Evolutionary conservation across 2,329 filamentous ascomycete species (phyloP).

Genomic region (Clonostachys sp.): DNA sequence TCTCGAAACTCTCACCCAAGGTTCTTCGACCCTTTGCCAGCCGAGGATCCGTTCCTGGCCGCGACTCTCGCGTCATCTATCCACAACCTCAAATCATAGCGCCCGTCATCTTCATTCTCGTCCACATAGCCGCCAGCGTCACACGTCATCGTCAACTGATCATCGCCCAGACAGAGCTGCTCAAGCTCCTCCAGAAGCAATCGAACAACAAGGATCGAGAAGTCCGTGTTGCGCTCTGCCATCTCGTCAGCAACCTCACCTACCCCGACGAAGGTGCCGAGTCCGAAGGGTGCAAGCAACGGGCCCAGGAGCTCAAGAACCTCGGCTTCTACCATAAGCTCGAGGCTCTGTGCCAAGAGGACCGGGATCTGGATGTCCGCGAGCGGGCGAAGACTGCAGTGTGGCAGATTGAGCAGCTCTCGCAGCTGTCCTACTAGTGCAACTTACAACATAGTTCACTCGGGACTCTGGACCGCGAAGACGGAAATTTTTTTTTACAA

Average conservation of each 20-base stretch:
- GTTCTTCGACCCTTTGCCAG: slow-evolving; percentile 48
- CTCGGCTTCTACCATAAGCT: slow-evolving; percentile 68
- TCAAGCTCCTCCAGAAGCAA: slow-evolving; percentile 68
- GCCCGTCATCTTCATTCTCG: slow-evolving; percentile 75
- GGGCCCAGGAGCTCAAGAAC: slow-evolving; percentile 64
- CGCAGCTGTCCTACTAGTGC: too few species aligned
- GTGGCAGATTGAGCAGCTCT: slow-evolving; percentile 58
- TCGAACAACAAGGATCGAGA: slow-evolving; percentile 68
- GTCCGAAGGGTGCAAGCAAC: slow-evolving; percentile 52
- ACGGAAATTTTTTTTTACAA: too few species aligned
- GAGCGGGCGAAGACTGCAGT: slow-evolving; percentile 79
- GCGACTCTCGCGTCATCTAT: slow-evolving; percentile 46
- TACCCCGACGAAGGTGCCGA: slow-evolving; percentile 76
- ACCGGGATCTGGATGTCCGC: slow-evolving; percentile 75
- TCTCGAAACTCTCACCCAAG: slow-evolving; percentile 68
- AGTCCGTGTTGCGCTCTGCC: slow-evolving; percentile 75
- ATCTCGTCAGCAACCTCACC: slow-evolving; percentile 80
- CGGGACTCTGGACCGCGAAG: too few species aligned
- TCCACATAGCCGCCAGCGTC: slow-evolving; percentile 81
- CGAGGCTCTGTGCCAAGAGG: slow-evolving; percentile 54
- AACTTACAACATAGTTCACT: too few species aligned
- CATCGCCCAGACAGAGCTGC: slow-evolving; percentile 70
- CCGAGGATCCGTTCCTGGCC: slow-evolving; percentile 21
- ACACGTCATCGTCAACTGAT: slow-evolving; percentile 74
- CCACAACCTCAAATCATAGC: slow-evolving; percentile 67